Evolutionary conservation across 495 filamentous ascomycete species (phyloP), one percentile per base, ranked within the genome.

Genomic region (Xylona heveae): DNA sequence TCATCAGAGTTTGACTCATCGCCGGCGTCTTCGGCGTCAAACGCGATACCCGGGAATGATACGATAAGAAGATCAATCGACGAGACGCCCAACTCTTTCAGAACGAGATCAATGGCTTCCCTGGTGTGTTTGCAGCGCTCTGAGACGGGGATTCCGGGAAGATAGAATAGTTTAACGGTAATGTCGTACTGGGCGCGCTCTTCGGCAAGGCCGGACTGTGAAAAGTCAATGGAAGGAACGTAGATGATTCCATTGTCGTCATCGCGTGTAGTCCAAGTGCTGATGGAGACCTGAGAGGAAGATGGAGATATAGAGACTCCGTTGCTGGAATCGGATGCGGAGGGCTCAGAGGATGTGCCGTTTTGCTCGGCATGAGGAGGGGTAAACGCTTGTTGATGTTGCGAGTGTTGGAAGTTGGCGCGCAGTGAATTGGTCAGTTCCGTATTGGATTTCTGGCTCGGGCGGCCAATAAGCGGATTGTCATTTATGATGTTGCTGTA

Each of bases 1-100:
- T 75, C 66, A 49, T 67, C 80, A n/a, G n/a, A n/a, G n/a, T n/a
- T n/a, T n/a, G n/a, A n/a, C 48, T 84, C 78, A 49, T 85, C 85
- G 27, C n/a, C n/a, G n/a, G n/a, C n/a, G n/a, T n/a, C n/a, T n/a
- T 92, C 81, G 10, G 80, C 81, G 35, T 95, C 83, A 39, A 95
- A 94, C 9, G 78, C 71, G 46, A 99, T 75, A 24, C 80, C 79
- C 0, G 88, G 90, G 46, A 94, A 93, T 2, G 81, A 90, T 10
- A 85, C 70, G 40, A 95, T 88, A 26, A 95, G 62, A 14, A 99
- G 65, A 54, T 94, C 80, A 37, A 99, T 71, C 28, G 66, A 66
- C 2, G 62, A 49, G 19, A 80, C 69, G 31, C 69, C 62, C 35
- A 99, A 57, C 40, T 88, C 78, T 46, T 71, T 74, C 41, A 74